A percentile compares a stretch with the other conserved stretches of the same genome.
These are phyloP conservation scores for Neofusicoccum umdonicola DNA, from an alignment of 2,329 filamentous ascomycete species.

Conservation along the genomic window DNA sequence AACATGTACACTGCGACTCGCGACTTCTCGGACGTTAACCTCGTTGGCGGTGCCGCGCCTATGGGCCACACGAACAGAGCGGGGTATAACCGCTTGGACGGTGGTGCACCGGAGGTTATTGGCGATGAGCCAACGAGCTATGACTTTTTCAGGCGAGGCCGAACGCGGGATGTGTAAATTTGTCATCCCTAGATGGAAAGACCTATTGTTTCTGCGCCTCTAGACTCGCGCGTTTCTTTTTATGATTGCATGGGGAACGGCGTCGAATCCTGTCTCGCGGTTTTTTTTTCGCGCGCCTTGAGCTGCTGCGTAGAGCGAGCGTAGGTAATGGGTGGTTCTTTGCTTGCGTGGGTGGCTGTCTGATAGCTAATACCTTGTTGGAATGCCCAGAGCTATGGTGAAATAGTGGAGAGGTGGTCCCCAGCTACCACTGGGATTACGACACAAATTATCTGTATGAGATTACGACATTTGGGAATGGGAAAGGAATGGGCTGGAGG, in stretches of 20 bases:
- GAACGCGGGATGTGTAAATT: background rate
- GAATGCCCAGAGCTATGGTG: no score
- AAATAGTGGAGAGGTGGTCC: no score
- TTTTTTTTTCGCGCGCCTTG: background rate
- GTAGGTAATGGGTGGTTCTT: background rate
- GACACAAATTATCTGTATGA: no score
- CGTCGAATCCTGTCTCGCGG: background rate
- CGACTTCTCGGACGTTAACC: constrained; percentile 7
- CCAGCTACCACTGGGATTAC: no score
- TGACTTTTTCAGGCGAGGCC: constrained; percentile 5
- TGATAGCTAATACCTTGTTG: no score
- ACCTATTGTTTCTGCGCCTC: background rate
- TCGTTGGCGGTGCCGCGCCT: constrained; percentile 14
- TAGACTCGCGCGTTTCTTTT: background rate
- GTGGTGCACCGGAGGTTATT: background rate
- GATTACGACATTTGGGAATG: no score
- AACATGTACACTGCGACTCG: background rate
- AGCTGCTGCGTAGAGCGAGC: background rate
- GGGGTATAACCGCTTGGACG: background rate
- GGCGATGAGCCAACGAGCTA: constrained; percentile 12
- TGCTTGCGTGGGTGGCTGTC: no score
- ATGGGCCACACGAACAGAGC: background rate
- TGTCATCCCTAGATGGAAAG: background rate
- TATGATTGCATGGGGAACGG: background rate
- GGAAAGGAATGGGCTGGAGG: no score